phyloP scores from a whole-genome alignment of 2,329 filamentous ascomycete species.

The Nakataea oryzae region DNA sequence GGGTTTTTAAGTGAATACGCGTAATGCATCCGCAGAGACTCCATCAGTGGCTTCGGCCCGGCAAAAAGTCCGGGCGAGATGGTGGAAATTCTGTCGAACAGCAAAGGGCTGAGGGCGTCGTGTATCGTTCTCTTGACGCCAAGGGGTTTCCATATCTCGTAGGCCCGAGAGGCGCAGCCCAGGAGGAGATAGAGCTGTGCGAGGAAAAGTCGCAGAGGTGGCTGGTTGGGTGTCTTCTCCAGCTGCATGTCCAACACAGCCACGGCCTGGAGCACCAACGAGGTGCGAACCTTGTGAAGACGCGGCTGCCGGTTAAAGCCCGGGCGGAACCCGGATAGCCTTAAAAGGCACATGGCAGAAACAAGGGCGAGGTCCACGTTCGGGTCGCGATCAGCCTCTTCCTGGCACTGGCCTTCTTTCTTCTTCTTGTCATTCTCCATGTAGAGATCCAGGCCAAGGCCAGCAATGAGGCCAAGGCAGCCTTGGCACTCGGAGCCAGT shows the following conservation, averaged over 20 bases:
- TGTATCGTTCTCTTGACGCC: conserved; percentile 47
- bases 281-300: background rate
- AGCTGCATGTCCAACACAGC: conserved; percentile 39
- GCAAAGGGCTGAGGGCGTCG: conserved; percentile 43
- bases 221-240: conserved; percentile 31
- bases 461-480: conserved; percentile 11
- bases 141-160: conserved; percentile 37
- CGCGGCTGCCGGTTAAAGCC: background rate
- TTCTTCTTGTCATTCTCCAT: conserved; percentile 1
- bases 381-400: conserved; percentile 14
- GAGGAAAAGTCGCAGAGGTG: conserved; percentile 36
- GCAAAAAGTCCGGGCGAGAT: conserved; percentile 33
- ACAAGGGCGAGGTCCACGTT: conserved; percentile 20
- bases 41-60: conserved; percentile 24
- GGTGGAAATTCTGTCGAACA: conserved; percentile 43
- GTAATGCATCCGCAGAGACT: conserved; percentile 35
- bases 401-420: background rate
- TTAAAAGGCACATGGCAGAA: conserved; percentile 18
- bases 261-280: conserved; percentile 29
- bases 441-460: conserved; percentile 11
- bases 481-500: conserved; percentile 4
- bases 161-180: conserved; percentile 35
- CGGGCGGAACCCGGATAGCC: conserved; percentile 15
- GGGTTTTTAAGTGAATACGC: conserved; percentile 25
- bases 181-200: conserved; percentile 40